Base-by-base conservation (phyloP, 495 filamentous ascomycete genomes). In the Hapsidospora chrysogenum region DNA sequence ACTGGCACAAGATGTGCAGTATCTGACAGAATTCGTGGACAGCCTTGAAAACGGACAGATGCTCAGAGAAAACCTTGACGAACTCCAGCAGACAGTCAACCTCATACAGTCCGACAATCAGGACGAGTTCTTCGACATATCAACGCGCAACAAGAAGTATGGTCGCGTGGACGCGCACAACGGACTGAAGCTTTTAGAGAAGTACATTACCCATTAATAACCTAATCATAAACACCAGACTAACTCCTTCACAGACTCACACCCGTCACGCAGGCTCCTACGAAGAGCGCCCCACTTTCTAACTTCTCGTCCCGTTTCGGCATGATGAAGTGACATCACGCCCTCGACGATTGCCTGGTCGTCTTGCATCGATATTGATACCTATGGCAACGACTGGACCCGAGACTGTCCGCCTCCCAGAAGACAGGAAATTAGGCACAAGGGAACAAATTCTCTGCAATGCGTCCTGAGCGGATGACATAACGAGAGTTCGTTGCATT, bases 111-210 rank as follows among this genome's bases (percentile, higher is more conserved):
- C 75, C 1, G 85, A 93, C 10, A 92, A 84, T 43, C 73, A 83
- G 7, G 85, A 96, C 43, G 85, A 93, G 50, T 96, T 92, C 49
- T 99, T 85, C 50, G 89, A 96, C 48, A 73, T 83, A 23, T 75
- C 75, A 2, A 81, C 71, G 0, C 56, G 85, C 31, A 93, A 92
- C 54, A 82, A 77, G 63, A 89, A 93, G 53, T 99, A 93, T 48
- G 80, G 83, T 3, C 75, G 78, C 32, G 89, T 99, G n/a, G 80
- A 95, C 56, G 74, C 77, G 25, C 60, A 84, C 54, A 84, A 86
- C 50, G 89, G 87, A 0, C 82, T 85, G 0, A 54, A 80, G 9
- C 48, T 99, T 41, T 53, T 95, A 18, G 85, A 95, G 57, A 97
- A 97, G 84, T 82, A 61, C 41, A 66, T 52, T 30, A 7, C 21